Evolutionary conservation across 1,139 yeast genomes (phyloP), one percentile per base, ranked within the genome.

Genomic region (Taphrina flavorubra): DNA sequence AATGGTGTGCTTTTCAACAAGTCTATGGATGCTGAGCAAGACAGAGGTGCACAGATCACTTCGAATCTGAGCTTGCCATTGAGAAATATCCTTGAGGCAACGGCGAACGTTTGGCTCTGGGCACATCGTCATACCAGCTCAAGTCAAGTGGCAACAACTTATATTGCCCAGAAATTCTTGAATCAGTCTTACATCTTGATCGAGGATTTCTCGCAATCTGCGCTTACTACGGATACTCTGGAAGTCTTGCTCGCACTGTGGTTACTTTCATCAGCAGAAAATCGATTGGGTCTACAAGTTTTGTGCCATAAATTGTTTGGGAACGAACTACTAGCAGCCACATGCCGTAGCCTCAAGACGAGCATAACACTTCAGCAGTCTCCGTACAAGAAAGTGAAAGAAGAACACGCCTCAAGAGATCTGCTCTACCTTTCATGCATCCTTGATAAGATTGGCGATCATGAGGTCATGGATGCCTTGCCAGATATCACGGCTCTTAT

Each of bases 81-180:
- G 36, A 49, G 36, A 7, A 53, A 20, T 31, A 58, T 58, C 39
- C 20, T 58, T 20, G 31, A 25, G n/a, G 53, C 51, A 14, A 13
- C 62, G 6, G 16, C 40, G 16, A 44, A 44, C 18, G 53, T 58
- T 7, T 58, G 51, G 53, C 53, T 58, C 6, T 58, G 62, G 62
- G 62, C 40, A 16, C 11, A 16, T 14, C 42, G 44, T 13, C 20
- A 42, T 31, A 6, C 25, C 14, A 16, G 11, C 10, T 25, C 39
- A 14, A 13, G 6, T 6, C 14, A 14, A 3, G 51, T 47, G 13
- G 42, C 62, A 13, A 39, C 46, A n/a, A 6, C 46, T 8, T 58
- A 58, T 44, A 58, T 31, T 6, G 25, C 62, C n/a, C n/a, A 31
- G 13, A 46, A 37, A 16, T 46, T 58, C 25, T 20, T 36, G 14